Percentiles rank a stretch among this genome's conserved stretches.
Evolutionary conservation across 2,329 filamentous ascomycete genomes (phyloP).

Genomic region (Neonectria hederae): DNA sequence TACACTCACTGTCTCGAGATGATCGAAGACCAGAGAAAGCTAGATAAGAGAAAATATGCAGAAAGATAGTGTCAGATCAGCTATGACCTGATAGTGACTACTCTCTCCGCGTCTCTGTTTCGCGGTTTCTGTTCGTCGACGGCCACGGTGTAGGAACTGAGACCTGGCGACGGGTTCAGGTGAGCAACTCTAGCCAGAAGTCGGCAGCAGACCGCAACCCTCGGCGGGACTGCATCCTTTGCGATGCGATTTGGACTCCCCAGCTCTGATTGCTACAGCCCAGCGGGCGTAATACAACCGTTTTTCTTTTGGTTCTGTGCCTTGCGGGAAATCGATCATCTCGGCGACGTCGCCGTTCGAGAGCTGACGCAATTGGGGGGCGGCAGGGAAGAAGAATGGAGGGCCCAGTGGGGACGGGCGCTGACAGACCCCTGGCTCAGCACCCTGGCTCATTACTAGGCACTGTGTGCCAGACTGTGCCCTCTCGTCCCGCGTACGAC

Average conservation of each 20-base stretch:
- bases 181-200: not conserved
- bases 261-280: not conserved
- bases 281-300: conserved; percentile 16
- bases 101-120: not conserved
- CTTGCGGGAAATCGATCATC: conserved; percentile 11
- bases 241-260: conserved; percentile 7
- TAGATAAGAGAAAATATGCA: conserved; percentile 18
- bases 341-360: conserved; percentile 19
- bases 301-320: conserved; percentile 5
- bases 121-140: not conserved
- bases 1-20: conserved; percentile 10
- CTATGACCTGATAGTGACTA: conserved; percentile 3
- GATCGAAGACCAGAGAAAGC: conserved; percentile 1
- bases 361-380: conserved; percentile 36
- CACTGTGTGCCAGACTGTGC: conserved; percentile 20
- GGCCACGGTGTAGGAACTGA: not conserved
- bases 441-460: not conserved
- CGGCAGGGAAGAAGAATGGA: not conserved
- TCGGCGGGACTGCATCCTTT: conserved; percentile 9
- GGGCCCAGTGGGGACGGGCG: not conserved
- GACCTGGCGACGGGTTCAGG: not conserved
- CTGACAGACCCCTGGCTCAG: not conserved
- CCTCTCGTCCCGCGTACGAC: not conserved
- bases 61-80: not conserved
- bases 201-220: not conserved